Evolutionary conservation across 768 basidiomycete species (phyloP).

Genomic region (Kwoniella sp.): DNA sequence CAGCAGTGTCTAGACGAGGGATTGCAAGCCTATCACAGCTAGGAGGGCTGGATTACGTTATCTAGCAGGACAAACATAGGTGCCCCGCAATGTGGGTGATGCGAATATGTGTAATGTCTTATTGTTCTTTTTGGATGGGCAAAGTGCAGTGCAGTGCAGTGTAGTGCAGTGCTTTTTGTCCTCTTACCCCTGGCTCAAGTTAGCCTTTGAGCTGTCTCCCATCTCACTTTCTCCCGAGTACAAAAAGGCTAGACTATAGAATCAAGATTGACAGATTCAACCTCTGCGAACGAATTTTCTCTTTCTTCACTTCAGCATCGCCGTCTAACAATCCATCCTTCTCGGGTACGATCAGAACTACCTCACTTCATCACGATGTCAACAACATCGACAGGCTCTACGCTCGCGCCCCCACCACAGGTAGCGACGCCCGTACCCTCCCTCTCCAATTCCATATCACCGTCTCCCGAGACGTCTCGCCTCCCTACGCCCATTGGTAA

Average conservation of each 20-base stretch:
- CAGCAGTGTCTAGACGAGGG: too few species aligned
- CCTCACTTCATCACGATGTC: not conserved
- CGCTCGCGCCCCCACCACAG: not conserved
- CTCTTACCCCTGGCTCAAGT: not conserved
- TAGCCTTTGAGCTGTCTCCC: not conserved
- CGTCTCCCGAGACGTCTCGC: constrained; percentile 20
- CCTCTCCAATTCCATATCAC: constrained; percentile 15
- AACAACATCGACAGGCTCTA: not conserved
- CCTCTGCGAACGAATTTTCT: too few species aligned
- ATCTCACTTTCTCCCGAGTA: too few species aligned
- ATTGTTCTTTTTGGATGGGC: not conserved
- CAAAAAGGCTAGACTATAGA: too few species aligned
- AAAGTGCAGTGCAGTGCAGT: not conserved
- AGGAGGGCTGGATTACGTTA: not conserved
- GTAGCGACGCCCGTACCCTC: constrained; percentile 15
- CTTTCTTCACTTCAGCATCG: too few species aligned
- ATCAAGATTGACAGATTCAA: too few species aligned
- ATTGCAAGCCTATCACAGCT: too few species aligned
- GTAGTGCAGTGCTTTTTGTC: not conserved
- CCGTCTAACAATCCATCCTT: too few species aligned
- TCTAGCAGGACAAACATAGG: too few species aligned
- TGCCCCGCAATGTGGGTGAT: not conserved
- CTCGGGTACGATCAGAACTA: too few species aligned
- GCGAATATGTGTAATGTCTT: not conserved
- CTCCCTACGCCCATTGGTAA: constrained; percentile 17